Percentiles rank a stretch among this genome's conserved stretches.
Evolutionary conservation across 2,329 filamentous ascomycete genomes (phyloP).

Genomic region (Penicillium nordicum): DNA sequence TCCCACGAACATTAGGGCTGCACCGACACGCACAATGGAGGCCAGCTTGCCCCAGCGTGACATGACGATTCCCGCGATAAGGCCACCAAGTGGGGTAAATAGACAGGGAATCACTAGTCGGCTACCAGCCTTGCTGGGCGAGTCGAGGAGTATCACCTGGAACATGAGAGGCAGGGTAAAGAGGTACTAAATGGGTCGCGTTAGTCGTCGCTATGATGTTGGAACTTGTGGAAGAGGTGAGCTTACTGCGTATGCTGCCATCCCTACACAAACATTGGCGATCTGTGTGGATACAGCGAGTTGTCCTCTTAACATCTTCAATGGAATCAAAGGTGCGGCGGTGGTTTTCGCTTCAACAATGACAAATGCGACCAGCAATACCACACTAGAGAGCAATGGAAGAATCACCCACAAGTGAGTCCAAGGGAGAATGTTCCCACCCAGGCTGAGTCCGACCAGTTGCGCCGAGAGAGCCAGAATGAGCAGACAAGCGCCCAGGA

Average conservation of each 20-base stretch:
- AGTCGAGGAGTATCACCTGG: slow-evolving; percentile 42
- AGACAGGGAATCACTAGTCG: slow-evolving; percentile 46
- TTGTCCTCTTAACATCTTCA: slow-evolving; percentile 53
- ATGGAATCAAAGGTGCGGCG: slow-evolving; percentile 45
- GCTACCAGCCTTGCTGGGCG: slow-evolving; percentile 44
- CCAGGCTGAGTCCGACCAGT: slow-evolving; percentile 45
- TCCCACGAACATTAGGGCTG: slow-evolving; percentile 44
- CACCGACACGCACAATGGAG: slow-evolving; percentile 40
- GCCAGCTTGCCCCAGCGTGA: slow-evolving; percentile 47
- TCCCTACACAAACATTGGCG: slow-evolving; percentile 59
- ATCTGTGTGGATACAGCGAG: slow-evolving; percentile 55
- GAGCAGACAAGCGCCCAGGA: slow-evolving; percentile 56
- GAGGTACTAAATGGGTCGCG: slow-evolving; percentile 35
- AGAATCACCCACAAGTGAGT: slow-evolving; percentile 40
- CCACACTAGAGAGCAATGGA: slow-evolving; percentile 37
- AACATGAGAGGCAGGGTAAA: slow-evolving; percentile 49
- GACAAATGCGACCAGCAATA: slow-evolving; percentile 39
- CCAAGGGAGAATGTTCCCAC: slow-evolving; percentile 48
- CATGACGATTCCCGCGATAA: slow-evolving; percentile 47
- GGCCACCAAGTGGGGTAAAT: slow-evolving; percentile 44
- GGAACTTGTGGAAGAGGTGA: background rate
- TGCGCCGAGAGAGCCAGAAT: slow-evolving; percentile 58
- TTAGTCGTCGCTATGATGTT: background rate
- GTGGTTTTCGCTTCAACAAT: slow-evolving; percentile 41
- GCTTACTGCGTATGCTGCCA: slow-evolving; percentile 61